Conservation (phyloP, 2,329 filamentous ascomycete genomes). For the Pseudogymnoascus sp. region DNA sequence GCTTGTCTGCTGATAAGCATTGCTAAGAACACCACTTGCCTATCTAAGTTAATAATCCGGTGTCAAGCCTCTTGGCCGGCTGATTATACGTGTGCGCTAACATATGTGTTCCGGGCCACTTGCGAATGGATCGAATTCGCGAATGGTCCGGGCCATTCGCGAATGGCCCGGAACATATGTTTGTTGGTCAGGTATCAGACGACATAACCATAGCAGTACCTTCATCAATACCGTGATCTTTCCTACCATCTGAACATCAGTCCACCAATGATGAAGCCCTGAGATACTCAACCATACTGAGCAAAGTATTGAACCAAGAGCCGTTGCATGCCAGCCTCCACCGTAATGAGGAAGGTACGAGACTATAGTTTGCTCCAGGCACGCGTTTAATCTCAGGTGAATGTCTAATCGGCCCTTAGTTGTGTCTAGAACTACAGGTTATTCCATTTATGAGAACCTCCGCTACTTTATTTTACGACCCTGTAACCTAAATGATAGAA, state of each 20-base stretch:
- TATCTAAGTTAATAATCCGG: neutral
- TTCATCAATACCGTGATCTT: neutral
- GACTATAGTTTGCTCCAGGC: neutral
- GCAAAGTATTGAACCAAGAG: neutral
- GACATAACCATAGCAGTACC: neutral
- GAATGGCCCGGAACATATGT: too few species aligned
- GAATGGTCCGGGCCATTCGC: too few species aligned
- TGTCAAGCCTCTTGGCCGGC: neutral
- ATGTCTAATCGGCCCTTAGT: neutral
- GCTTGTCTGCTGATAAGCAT: conserved; percentile 1
- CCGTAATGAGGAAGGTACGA: neutral
- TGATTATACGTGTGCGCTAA: neutral
- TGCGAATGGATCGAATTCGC: too few species aligned
- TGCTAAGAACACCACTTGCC: neutral
- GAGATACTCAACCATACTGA: neutral
- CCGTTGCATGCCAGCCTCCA: neutral
- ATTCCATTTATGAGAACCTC: neutral
- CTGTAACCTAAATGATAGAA: neutral
- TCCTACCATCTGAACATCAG: neutral
- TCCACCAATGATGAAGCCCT: neutral
- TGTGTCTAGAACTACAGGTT: neutral
- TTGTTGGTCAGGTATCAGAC: neutral
- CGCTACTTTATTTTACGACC: neutral
- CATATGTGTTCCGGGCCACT: too few species aligned
- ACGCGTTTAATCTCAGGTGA: neutral